phyloP scores from a whole-genome alignment of 2,329 filamentous ascomycete genomes.

The Lasiodiplodia citricola region DNA sequence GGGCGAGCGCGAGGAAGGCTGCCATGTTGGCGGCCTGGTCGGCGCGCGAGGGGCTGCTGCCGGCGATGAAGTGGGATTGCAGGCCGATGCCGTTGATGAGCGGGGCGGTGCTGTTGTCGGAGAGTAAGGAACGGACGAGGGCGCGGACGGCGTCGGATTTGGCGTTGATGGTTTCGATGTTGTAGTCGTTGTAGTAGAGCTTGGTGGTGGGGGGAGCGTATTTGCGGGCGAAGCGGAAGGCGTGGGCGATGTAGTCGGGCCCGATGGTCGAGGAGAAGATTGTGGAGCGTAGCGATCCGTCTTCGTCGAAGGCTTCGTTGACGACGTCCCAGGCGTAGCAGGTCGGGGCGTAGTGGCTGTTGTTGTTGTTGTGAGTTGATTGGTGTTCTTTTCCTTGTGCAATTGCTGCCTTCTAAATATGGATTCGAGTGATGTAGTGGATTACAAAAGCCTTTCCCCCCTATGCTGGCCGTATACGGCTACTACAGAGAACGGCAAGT shows the following conservation, averaged over 20 bases:
- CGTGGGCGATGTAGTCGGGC: constrained; percentile 57
- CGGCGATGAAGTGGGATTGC: constrained; percentile 65
- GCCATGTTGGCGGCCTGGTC: constrained; percentile 54
- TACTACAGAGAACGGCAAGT: no score
- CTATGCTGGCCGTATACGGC: no score
- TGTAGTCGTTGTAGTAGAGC: constrained; percentile 62
- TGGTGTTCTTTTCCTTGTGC: no score
- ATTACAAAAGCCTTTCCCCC: no score
- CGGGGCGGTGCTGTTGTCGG: constrained; percentile 35
- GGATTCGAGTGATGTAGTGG: no score
- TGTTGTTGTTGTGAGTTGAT: no score
- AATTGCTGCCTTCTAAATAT: no score
- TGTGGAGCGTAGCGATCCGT: constrained; percentile 58
- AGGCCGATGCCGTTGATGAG: constrained; percentile 67
- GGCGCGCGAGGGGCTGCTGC: constrained; percentile 54
- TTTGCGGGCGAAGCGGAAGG: constrained; percentile 61
- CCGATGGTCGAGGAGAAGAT: constrained; percentile 52
- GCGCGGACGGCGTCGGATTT: constrained; percentile 44
- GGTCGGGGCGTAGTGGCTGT: constrained; percentile 51
- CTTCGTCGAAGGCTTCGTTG: constrained; percentile 67
- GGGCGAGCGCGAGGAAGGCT: constrained; percentile 57
- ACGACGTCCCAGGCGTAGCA: constrained; percentile 68
- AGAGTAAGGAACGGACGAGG: constrained; percentile 44
- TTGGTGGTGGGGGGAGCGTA: constrained; percentile 59
- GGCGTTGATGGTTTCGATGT: constrained; percentile 66